Conservation (phyloP, 108 stramenopile species). For the Licmophora abbreviata region DNA sequence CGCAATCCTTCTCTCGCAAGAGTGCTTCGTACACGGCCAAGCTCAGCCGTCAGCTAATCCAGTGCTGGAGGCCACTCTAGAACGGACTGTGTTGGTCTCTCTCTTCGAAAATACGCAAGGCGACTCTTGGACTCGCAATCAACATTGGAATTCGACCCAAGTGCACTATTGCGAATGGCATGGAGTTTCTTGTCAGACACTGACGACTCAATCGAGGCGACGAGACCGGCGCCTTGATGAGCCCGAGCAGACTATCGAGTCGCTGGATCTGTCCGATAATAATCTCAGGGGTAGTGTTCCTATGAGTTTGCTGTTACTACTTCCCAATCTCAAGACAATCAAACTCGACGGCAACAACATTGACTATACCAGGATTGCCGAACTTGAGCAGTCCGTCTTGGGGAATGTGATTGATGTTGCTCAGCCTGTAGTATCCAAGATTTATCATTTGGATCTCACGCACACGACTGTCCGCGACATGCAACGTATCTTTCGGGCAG, state of each 20-base stretch:
- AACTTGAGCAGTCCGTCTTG: not conserved
- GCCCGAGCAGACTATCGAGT: not conserved
- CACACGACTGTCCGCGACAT: not conserved
- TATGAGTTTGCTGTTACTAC: constrained; percentile 1
- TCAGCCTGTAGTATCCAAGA: not conserved
- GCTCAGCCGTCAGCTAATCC: not conserved
- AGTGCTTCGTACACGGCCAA: too few relatives aligned
- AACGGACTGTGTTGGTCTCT: not conserved
- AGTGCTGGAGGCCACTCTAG: not conserved
- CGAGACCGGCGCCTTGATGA: not conserved
- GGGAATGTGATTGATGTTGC: not conserved
- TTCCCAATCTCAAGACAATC: constrained; percentile 2
- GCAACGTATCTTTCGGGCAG: not conserved
- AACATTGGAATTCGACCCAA: not conserved
- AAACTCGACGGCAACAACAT: not conserved
- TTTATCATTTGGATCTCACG: constrained; percentile 4
- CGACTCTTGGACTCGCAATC: not conserved
- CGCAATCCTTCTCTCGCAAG: too few relatives aligned
- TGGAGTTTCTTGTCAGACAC: not conserved
- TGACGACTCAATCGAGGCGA: not conserved
- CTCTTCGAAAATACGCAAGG: not conserved
- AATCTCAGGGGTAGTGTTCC: constrained; percentile 50
- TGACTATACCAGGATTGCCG: not conserved
- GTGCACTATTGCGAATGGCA: constrained; percentile 2
- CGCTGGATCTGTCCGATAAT: constrained; percentile 46